A percentile compares a stretch with the other conserved stretches of the same genome.
Evolutionary conservation across 2,329 filamentous ascomycete species (phyloP).

Genomic region (Epichloe glyceriae): DNA sequence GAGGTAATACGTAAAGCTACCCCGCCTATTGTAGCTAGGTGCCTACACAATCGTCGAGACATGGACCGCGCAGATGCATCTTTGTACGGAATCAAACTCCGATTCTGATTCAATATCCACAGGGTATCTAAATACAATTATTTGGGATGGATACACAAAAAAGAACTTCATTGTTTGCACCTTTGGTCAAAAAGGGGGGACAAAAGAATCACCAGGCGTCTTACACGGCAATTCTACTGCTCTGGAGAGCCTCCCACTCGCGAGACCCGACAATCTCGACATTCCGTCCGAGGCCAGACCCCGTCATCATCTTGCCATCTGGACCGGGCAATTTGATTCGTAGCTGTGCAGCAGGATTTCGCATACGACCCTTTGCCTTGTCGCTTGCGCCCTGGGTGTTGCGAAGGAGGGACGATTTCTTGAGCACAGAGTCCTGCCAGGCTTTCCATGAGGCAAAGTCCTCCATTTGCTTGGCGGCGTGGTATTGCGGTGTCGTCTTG

Average conservation of each 20-base stretch:
- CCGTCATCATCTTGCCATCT: constrained; percentile 31
- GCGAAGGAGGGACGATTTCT: constrained; percentile 34
- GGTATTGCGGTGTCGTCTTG: constrained; percentile 50
- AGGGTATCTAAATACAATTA: constrained; percentile 1
- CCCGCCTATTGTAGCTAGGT: too few relatives aligned
- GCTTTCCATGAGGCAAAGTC: constrained; percentile 49
- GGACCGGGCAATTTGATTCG: constrained; percentile 35
- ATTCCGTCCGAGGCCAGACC: constrained; percentile 14
- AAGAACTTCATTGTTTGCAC: not conserved
- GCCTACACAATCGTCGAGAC: not conserved
- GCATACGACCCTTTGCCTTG: constrained; percentile 6
- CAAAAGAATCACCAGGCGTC: not conserved
- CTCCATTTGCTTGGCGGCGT: constrained; percentile 51
- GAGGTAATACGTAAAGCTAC: too few relatives aligned
- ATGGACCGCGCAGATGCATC: not conserved
- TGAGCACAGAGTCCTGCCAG: constrained; percentile 42
- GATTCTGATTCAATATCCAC: not conserved
- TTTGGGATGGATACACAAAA: not conserved
- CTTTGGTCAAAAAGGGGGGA: not conserved
- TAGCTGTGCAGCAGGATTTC: constrained; percentile 31
- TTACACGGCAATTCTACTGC: constrained; percentile 22
- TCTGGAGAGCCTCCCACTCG: constrained; percentile 44
- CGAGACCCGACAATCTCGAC: constrained; percentile 40
- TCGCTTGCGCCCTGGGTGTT: constrained; percentile 10
- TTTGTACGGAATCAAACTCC: not conserved